A percentile compares a stretch with the other conserved stretches of the same genome.
phyloP scores from a whole-genome alignment of 805 yeast species.

The Saturnispora kantuleensis region DNA sequence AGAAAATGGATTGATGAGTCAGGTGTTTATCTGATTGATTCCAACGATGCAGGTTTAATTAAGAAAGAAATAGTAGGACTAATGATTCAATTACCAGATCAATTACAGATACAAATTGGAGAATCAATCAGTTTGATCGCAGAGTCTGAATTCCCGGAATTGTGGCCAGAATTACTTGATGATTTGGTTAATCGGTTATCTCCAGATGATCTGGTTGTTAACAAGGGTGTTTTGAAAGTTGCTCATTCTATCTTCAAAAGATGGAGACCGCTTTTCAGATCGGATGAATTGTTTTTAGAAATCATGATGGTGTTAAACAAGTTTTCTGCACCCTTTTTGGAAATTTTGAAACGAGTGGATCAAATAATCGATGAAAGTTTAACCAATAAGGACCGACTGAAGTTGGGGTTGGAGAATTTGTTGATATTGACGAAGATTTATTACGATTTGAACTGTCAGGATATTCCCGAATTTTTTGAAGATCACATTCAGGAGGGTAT shows the following conservation, averaged over 20 bases:
- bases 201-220: constrained; percentile 54
- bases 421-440: constrained; percentile 69
- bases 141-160: constrained; percentile 88
- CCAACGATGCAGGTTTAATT: constrained; percentile 53
- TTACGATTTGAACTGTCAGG: constrained; percentile 94
- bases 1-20: constrained; percentile 87
- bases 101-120: constrained; percentile 85
- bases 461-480: constrained; percentile 95
- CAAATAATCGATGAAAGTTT: constrained; percentile 40
- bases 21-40: constrained; percentile 60
- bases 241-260: constrained; percentile 94
- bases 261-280: constrained; percentile 92
- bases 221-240: constrained; percentile 80
- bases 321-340: constrained; percentile 71
- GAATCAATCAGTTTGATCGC: constrained; percentile 91
- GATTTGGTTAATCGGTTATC: constrained; percentile 62
- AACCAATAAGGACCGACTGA: constrained; percentile 40
- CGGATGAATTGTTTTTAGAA: constrained; percentile 82
- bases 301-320: constrained; percentile 79
- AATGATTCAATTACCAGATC: constrained; percentile 73
- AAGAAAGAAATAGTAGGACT: constrained; percentile 73
- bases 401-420: constrained; percentile 57
- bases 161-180: constrained; percentile 73
- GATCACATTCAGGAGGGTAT: constrained; percentile 73
- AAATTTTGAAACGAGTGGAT: constrained; percentile 61